A percentile compares a stretch with the other conserved stretches of the same genome.
Evolutionary conservation across 2,329 filamentous ascomycete genomes (phyloP).

Genomic region (Akanthomyces uredinophilus): DNA sequence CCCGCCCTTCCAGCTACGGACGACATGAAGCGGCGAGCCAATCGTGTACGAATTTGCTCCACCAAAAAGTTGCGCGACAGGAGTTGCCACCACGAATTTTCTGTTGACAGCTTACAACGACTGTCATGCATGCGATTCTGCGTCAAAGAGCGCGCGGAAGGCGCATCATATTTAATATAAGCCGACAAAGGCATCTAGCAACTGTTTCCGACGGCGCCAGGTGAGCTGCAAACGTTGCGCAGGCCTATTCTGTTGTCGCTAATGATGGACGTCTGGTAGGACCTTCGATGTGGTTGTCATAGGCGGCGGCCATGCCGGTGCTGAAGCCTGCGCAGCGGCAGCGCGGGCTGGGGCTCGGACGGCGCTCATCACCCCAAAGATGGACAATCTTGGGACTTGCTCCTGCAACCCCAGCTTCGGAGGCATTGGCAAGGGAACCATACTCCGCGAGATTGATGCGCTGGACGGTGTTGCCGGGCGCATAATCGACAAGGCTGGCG

Average conservation of each 20-base stretch:
- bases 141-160: slow-evolving; percentile 21
- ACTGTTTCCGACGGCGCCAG: slow-evolving; percentile 27
- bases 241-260: slow-evolving; percentile 11
- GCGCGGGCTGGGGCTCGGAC: slow-evolving; percentile 85
- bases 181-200: slow-evolving; percentile 24
- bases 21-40: background rate
- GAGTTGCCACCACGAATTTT: background rate
- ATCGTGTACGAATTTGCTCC: background rate
- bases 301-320: slow-evolving; percentile 90
- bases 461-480: slow-evolving; percentile 84
- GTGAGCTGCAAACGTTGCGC: slow-evolving; percentile 18
- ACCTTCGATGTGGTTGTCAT: slow-evolving; percentile 91
- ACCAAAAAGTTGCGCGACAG: slow-evolving; percentile 10
- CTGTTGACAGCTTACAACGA: background rate
- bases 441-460: slow-evolving; percentile 91
- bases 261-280: slow-evolving; percentile 33
- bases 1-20: too few relatives aligned
- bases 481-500: slow-evolving; percentile 86
- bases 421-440: slow-evolving; percentile 97
- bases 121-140: slow-evolving; percentile 26
- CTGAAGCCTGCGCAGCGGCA: slow-evolving; percentile 87
- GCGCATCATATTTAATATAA: slow-evolving; percentile 18
- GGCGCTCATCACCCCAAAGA: slow-evolving; percentile 80
- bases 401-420: slow-evolving; percentile 97
- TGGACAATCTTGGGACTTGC: slow-evolving; percentile 87